Conservation (phyloP, 257 asterid genomes). For the Misopates orontium region DNA sequence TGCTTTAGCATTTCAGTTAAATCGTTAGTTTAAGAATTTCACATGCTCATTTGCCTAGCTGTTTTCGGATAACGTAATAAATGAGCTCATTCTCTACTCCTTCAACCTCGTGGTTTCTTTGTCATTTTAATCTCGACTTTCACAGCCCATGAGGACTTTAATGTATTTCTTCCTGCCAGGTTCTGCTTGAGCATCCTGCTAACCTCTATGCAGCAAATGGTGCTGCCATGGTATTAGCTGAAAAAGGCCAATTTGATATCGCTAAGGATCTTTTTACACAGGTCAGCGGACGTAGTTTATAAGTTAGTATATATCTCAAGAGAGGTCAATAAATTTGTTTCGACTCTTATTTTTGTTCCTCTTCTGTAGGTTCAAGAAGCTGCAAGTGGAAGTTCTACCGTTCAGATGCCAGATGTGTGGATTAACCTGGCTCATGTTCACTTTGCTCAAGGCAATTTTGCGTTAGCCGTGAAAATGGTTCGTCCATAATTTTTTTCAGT, state of each 20-base stretch:
- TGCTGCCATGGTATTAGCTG: constrained; percentile 95
- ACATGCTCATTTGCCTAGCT: background rate
- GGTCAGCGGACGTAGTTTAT: constrained; percentile 36
- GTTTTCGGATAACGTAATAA: background rate
- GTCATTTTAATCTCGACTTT: background rate
- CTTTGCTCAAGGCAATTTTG: constrained; percentile 94
- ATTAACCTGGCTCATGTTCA: constrained; percentile 97
- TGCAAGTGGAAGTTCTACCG: constrained; percentile 88
- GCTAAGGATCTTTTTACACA: constrained; percentile 74
- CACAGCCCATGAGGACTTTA: too few relatives aligned
- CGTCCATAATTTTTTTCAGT: constrained; percentile 16
- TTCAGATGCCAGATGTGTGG: constrained; percentile 99
- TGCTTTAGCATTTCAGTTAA: constrained; percentile 9
- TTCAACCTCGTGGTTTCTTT: background rate
- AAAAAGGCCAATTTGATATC: constrained; percentile 94
- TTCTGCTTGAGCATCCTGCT: constrained; percentile 59
- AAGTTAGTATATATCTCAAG: background rate
- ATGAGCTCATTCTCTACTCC: too few relatives aligned
- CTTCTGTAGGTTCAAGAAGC: constrained; percentile 76
- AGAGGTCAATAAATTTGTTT: constrained; percentile 9
- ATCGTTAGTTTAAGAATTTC: background rate
- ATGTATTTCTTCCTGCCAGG: constrained; percentile 37
- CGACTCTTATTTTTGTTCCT: constrained; percentile 16
- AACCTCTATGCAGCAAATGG: constrained; percentile 99
- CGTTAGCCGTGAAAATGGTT: constrained; percentile 97